Evolutionary conservation across 495 filamentous ascomycete species (phyloP), one percentile per base, ranked within the genome.

Genomic region (Aspergillus leporis): DNA sequence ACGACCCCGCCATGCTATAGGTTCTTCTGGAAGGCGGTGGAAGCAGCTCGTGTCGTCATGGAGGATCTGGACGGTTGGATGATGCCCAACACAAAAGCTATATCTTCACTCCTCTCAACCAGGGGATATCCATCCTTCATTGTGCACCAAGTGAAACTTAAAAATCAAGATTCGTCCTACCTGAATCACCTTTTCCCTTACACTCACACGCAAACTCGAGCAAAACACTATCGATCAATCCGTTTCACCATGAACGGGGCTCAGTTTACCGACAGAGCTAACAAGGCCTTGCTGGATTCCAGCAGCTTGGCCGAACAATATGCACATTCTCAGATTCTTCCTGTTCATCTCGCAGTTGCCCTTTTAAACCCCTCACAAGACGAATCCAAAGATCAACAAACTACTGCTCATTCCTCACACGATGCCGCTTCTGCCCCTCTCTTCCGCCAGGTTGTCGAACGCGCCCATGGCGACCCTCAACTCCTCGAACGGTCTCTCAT

Each of bases 361-460:
- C 86, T 98, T 19, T 83, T 97, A 66, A 92, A 96, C 53, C 93
- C 93, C 18, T 81, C 85, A 51, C 82, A 82, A 55, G 91, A 96
- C 66, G 87, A 83, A 54, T 88, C 84, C 31, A 87, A 90, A 71
- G 90, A 90, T 64, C 89, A 86, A 67, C 88, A 87, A 66, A 84
- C 84, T 55, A 71, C 74, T 31, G 71, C 76, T 51, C 83, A 87
- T 48, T 81, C 85, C 16, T 83, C 88, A 48, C 81, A 86, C 64
- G 77, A 80, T 34, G 61, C 73, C 7, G 55, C 77, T 21, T 78
- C 86, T 4, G 77, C 81, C 61, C 88, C 93, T 3, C 85, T 98
- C 41, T 93, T 98, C 80, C 86, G 88, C 55, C 94, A 98, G 74
- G 93, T 97, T 60, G 81, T 98, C 49, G 93, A 98, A 66, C 88